Percentiles rank a stretch among this genome's conserved stretches.
These are phyloP conservation scores for Breviolum minutum DNA, from an alignment of 73 alveolate genomes.

Conservation along the genomic window DNA sequence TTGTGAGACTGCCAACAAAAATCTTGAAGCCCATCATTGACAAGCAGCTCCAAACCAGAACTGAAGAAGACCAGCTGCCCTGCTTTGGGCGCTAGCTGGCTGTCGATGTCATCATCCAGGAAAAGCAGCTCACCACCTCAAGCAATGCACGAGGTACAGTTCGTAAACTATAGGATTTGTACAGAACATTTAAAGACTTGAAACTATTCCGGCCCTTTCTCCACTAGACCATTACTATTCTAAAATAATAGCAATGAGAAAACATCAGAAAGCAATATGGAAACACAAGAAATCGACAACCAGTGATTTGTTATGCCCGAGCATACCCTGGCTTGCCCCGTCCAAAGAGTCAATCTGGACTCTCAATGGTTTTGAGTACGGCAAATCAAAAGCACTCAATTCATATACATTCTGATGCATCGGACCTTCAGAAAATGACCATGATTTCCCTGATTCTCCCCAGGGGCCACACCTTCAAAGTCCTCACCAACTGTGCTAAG, in stretches of 20 bases:
- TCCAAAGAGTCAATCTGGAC: no score
- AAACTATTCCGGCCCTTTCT: no score
- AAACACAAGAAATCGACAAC: no score
- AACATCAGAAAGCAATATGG: no score
- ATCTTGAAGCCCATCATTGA: not conserved
- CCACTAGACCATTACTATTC: no score
- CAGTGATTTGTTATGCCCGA: no score
- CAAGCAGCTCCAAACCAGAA: constrained; percentile 78
- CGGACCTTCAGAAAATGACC: not conserved
- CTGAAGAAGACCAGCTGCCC: constrained; percentile 73
- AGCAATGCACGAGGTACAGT: not conserved
- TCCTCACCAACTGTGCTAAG: constrained; percentile 44
- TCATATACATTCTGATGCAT: not conserved
- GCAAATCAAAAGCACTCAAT: not conserved
- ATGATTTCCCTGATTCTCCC: not conserved
- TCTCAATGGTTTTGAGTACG: no score
- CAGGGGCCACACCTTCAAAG: constrained; percentile 29
- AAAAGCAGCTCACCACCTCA: constrained; percentile 73
- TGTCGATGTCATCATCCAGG: constrained; percentile 1
- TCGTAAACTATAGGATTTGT: no score
- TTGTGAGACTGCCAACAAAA: not conserved
- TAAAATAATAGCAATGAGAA: no score
- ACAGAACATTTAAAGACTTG: not conserved
- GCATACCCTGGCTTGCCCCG: no score
- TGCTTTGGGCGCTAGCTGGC: constrained; percentile 2